These are phyloP conservation scores for Diplodia seriata DNA, from an alignment of 2,329 filamentous ascomycete species.

Conservation along the genomic window DNA sequence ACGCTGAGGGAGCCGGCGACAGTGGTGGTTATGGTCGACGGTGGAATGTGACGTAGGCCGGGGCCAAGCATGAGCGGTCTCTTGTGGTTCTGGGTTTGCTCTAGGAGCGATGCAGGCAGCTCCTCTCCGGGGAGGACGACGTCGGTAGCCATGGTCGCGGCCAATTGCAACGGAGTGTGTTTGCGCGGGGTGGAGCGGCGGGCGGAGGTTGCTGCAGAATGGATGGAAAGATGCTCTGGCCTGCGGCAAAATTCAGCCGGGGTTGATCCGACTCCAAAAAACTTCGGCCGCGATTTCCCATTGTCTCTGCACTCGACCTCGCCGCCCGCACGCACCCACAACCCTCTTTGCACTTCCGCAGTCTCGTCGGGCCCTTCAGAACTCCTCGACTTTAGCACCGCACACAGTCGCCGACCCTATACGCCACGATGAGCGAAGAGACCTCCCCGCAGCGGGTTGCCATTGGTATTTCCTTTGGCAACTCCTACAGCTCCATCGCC, in stretches of 20 bases:
- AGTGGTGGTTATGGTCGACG: constrained; percentile 73
- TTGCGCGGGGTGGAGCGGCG: constrained; percentile 1
- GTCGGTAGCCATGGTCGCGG: constrained; percentile 61
- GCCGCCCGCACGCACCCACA: not conserved
- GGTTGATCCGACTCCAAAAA: constrained; percentile 27
- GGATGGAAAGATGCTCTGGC: constrained; percentile 1
- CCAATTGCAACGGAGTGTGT: not conserved
- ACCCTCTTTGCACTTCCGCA: not conserved
- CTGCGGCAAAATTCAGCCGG: constrained; percentile 14
- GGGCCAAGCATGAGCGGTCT: constrained; percentile 80
- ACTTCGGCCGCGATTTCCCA: constrained; percentile 9
- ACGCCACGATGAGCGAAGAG: constrained; percentile 58
- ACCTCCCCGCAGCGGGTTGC: constrained; percentile 65
- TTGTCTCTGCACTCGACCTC: constrained; percentile 19
- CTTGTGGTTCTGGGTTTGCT: constrained; percentile 69
- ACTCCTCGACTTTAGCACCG: not conserved
- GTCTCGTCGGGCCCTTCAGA: not conserved
- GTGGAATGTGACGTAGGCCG: constrained; percentile 81
- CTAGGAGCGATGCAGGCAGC: constrained; percentile 70
- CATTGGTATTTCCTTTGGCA: constrained; percentile 97
- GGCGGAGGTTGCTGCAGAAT: constrained; percentile 8
- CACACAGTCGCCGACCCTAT: not conserved
- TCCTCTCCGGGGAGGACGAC: constrained; percentile 83
- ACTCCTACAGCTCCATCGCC: constrained; percentile 97
- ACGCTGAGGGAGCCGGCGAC: constrained; percentile 71